Percentiles rank a stretch among this genome's conserved stretches.
These are phyloP conservation scores for Taphrina betulina DNA, from an alignment of 1,139 yeast genomes.

Conservation along the genomic window DNA sequence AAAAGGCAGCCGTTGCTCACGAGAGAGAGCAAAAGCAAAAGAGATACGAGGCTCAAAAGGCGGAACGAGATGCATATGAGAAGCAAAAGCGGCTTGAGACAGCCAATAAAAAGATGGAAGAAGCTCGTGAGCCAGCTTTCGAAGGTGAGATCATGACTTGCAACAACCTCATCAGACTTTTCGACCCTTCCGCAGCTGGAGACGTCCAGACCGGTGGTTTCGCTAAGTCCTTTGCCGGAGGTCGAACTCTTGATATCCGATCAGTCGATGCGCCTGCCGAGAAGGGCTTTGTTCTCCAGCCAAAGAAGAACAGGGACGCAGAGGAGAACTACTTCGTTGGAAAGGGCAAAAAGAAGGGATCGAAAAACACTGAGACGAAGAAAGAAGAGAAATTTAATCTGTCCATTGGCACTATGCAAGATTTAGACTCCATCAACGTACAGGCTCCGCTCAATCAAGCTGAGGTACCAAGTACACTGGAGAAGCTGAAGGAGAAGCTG, in stretches of 20 bases:
- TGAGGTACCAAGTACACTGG: slow-evolving; percentile 66
- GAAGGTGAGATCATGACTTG: slow-evolving; percentile 70
- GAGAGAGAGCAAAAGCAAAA: slow-evolving; percentile 59
- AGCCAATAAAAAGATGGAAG: slow-evolving; percentile 63
- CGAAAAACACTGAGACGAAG: slow-evolving; percentile 47
- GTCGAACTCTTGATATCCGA: slow-evolving; percentile 40
- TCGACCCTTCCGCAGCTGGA: slow-evolving; percentile 77
- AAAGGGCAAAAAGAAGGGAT: slow-evolving; percentile 54
- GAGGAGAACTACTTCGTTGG: slow-evolving; percentile 57
- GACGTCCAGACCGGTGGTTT: slow-evolving; percentile 35
- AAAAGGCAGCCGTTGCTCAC: slow-evolving; percentile 64
- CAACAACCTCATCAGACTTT: slow-evolving; percentile 65
- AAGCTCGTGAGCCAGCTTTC: slow-evolving; percentile 78
- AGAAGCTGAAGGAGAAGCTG: slow-evolving; percentile 71
- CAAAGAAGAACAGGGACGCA: slow-evolving; percentile 61
- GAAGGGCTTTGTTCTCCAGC: slow-evolving; percentile 41
- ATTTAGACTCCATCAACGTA: slow-evolving; percentile 73
- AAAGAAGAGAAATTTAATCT: slow-evolving; percentile 60
- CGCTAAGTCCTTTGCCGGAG: slow-evolving; percentile 25
- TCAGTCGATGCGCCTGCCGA: slow-evolving; percentile 44
- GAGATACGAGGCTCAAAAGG: slow-evolving; percentile 56
- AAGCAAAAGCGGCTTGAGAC: slow-evolving; percentile 48
- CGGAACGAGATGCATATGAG: slow-evolving; percentile 50
- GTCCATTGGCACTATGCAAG: slow-evolving; percentile 76
- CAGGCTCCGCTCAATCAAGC: slow-evolving; percentile 77